Conservation (phyloP, 2,329 filamentous ascomycete species). For the Aspergillus jensenii region DNA sequence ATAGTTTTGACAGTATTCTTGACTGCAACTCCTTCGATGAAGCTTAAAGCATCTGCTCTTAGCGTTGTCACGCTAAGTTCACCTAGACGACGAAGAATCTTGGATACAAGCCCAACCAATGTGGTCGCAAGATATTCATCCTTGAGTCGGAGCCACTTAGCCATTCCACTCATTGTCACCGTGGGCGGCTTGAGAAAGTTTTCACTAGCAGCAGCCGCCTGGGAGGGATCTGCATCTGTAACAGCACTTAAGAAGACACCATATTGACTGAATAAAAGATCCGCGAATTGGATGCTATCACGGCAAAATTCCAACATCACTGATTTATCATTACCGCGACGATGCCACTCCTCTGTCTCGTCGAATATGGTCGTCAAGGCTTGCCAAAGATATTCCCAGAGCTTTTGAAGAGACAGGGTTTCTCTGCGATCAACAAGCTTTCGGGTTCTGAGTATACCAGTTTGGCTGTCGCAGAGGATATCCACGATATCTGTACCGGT, state of each 20-base stretch:
- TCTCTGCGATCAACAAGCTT: conserved; percentile 60
- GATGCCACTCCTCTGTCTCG: conserved; percentile 81
- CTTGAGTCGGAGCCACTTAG: conserved; percentile 85
- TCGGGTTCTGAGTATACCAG: conserved; percentile 60
- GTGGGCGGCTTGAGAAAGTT: conserved; percentile 66
- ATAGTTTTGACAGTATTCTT: conserved; percentile 70
- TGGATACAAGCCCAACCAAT: conserved; percentile 77
- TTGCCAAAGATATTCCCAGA: conserved; percentile 85
- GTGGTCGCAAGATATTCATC: conserved; percentile 83
- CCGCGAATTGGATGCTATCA: conserved; percentile 91
- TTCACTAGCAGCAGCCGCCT: conserved; percentile 44
- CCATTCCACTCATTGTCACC: conserved; percentile 65
- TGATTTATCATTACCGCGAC: conserved; percentile 64
- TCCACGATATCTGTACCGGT: conserved; percentile 63
- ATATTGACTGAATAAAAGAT: conserved; percentile 80
- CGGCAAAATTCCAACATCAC: conserved; percentile 91
- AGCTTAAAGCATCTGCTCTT: conserved; percentile 61
- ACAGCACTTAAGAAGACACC: conserved; percentile 76
- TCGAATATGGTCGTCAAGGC: conserved; percentile 77
- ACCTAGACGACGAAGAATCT: conserved; percentile 78
- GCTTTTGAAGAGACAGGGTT: conserved; percentile 65
- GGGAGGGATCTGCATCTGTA: conserved; percentile 43
- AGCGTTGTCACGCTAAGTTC: conserved; percentile 71
- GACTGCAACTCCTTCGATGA: conserved; percentile 57
- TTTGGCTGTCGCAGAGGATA: conserved; percentile 63